phyloP scores from a whole-genome alignment of 192 early-diverging fungal species.

The Podila epigama region DNA sequence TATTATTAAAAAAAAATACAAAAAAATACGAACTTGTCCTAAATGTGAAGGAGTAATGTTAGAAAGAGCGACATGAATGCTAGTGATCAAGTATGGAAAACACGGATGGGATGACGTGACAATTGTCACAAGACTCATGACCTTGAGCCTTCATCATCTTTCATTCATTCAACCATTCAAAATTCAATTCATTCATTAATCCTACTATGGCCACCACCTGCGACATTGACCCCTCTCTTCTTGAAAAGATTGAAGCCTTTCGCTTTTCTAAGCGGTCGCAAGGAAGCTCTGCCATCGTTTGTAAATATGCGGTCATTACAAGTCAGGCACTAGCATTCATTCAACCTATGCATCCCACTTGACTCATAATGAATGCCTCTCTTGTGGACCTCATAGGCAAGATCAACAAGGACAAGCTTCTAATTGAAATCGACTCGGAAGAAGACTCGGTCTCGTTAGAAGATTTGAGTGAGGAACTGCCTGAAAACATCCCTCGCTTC shows the following conservation, averaged over 20 bases:
- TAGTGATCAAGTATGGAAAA: neutral
- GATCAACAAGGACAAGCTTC: constrained; percentile 57
- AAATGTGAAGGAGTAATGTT: neutral
- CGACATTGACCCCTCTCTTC: constrained; percentile 55
- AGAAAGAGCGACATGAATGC: neutral
- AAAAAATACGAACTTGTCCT: neutral
- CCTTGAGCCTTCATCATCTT: neutral
- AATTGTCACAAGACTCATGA: neutral
- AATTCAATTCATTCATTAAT: neutral
- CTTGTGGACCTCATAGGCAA: constrained; percentile 42
- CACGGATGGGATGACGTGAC: too few species aligned
- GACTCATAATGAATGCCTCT: neutral
- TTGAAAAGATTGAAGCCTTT: constrained; percentile 58
- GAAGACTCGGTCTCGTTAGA: constrained; percentile 56
- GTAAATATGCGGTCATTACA: constrained; percentile 47
- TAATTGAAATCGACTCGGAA: constrained; percentile 60
- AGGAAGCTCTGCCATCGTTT: constrained; percentile 61
- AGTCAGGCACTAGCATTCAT: neutral
- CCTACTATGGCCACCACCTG: constrained; percentile 50
- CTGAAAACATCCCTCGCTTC: constrained; percentile 72
- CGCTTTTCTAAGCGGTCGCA: constrained; percentile 59
- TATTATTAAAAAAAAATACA: constrained; percentile 3
- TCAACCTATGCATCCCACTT: too few species aligned
- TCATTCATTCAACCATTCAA: neutral
- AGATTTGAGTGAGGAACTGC: constrained; percentile 46